Conservation (phyloP, 2,329 filamentous ascomycete species). For the Thermomyces lanuginosus region DNA sequence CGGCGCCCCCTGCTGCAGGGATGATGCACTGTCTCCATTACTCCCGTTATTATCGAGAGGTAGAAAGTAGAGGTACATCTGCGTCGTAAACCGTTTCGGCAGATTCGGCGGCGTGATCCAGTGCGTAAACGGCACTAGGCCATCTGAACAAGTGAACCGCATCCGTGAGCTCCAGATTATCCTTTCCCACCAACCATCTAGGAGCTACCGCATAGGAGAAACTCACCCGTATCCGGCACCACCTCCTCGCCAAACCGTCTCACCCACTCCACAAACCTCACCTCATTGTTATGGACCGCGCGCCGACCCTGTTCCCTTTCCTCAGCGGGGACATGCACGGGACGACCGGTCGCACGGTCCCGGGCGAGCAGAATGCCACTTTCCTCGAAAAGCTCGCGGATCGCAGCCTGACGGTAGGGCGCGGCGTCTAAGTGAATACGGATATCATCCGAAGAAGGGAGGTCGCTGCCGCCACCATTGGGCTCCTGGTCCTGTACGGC, state of each 20-base stretch:
- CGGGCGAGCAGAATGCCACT: constrained; percentile 68
- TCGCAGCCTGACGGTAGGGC: constrained; percentile 64
- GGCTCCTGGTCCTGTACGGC: constrained; percentile 61
- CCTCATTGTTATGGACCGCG: constrained; percentile 48
- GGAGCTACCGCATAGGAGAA: neutral
- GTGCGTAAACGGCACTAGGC: constrained; percentile 65
- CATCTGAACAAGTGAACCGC: constrained; percentile 27
- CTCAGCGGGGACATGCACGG: constrained; percentile 45
- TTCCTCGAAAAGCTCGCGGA: constrained; percentile 90
- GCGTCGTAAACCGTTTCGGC: constrained; percentile 70
- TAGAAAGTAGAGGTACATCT: constrained; percentile 92
- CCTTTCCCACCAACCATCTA: no score
- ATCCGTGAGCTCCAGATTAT: neutral
- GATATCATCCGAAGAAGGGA: constrained; percentile 33
- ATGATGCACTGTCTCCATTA: constrained; percentile 7
- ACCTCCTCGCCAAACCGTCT: constrained; percentile 20
- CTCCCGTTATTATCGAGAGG: constrained; percentile 36
- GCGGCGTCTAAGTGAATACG: constrained; percentile 52
- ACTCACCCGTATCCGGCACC: constrained; percentile 41
- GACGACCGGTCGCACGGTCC: constrained; percentile 21
- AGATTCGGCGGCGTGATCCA: constrained; percentile 70
- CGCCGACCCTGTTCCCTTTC: constrained; percentile 51
- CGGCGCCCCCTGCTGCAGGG: constrained; percentile 10
- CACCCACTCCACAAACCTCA: constrained; percentile 53
- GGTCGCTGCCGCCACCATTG: constrained; percentile 39